A percentile compares a stretch with the other conserved stretches of the same genome.
These are phyloP conservation scores for Fomitiporia mediterranea DNA, from an alignment of 1,284 basidiomycete species.

Conservation along the genomic window DNA sequence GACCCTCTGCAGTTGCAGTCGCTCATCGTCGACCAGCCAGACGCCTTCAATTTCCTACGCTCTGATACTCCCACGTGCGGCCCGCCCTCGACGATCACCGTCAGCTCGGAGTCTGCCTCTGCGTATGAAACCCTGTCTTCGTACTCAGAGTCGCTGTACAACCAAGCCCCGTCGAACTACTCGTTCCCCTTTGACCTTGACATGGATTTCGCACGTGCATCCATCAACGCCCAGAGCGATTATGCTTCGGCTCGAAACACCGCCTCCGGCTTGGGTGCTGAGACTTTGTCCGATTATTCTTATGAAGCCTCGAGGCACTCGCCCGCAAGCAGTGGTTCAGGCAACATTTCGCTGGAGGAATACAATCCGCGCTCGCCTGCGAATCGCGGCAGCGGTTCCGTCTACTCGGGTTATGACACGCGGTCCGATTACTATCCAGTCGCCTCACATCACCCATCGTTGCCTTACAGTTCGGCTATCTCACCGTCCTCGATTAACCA, in stretches of 20 bases:
- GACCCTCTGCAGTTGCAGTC: slow-evolving; percentile 59
- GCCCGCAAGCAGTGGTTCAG: slow-evolving; percentile 9
- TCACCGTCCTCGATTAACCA: slow-evolving; percentile 8
- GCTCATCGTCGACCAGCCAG: slow-evolving; percentile 55
- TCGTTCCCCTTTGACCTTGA: slow-evolving; percentile 58
- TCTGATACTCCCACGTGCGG: slow-evolving; percentile 60
- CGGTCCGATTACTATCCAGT: slow-evolving; percentile 36
- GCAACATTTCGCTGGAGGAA: slow-evolving; percentile 32
- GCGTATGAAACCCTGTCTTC: slow-evolving; percentile 61
- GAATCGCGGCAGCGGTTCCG: slow-evolving; percentile 42
- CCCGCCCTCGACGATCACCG: slow-evolving; percentile 71
- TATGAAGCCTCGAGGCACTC: slow-evolving; percentile 13
- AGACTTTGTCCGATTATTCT: slow-evolving; percentile 26
- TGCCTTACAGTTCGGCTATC: slow-evolving; percentile 8
- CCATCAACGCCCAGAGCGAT: slow-evolving; percentile 44
- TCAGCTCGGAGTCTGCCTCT: slow-evolving; percentile 65
- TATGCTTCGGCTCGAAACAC: slow-evolving; percentile 42
- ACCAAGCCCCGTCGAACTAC: slow-evolving; percentile 46
- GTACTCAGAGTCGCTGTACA: slow-evolving; percentile 65
- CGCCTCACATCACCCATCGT: slow-evolving; percentile 28
- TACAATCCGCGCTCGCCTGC: slow-evolving; percentile 55
- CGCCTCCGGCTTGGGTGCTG: slow-evolving; percentile 36
- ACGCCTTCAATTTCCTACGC: slow-evolving; percentile 58
- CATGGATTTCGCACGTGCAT: slow-evolving; percentile 64
- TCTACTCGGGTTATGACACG: slow-evolving; percentile 27